A percentile compares a stretch with the other conserved stretches of the same genome.
Evolutionary conservation across 1,284 basidiomycete species (phyloP).

Genomic region (Neonothopanus nambi): DNA sequence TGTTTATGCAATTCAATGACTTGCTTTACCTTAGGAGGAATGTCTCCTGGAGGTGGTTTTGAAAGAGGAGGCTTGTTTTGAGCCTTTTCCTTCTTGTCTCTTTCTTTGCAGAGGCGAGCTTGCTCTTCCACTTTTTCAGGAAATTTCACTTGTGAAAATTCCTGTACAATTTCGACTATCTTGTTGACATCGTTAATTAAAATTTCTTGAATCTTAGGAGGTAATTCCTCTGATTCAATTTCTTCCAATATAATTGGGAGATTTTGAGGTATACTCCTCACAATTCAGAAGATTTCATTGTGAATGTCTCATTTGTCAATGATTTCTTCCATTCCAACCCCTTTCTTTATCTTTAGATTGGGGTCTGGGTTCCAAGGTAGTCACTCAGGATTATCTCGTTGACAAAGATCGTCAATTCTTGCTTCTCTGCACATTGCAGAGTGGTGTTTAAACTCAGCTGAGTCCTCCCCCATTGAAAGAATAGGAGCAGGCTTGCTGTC

Average conservation of each 20-base stretch:
- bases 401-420: not conserved
- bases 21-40: no score
- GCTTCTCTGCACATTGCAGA: slow-evolving; percentile 10
- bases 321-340: no score
- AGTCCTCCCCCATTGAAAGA: slow-evolving; percentile 17
- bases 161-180: slow-evolving; percentile 5
- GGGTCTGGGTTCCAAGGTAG: no score
- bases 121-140: not conserved
- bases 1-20: no score
- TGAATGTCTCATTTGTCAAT: slow-evolving; percentile 1
- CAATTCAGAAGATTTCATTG: not conserved
- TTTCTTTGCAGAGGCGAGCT: not conserved
- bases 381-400: no score
- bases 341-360: no score
- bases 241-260: slow-evolving; percentile 8
- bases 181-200: not conserved
- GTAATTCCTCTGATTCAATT: not conserved
- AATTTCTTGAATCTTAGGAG: not conserved
- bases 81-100: not conserved
- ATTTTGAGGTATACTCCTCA: slow-evolving; percentile 3
- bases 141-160: not conserved
- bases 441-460: slow-evolving; percentile 1
- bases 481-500: slow-evolving; percentile 5
- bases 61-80: no score
- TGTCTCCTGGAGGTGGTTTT: no score